Conservation (phyloP, 129 eudicot genomes). For the Dittrichia graveolens region DNA sequence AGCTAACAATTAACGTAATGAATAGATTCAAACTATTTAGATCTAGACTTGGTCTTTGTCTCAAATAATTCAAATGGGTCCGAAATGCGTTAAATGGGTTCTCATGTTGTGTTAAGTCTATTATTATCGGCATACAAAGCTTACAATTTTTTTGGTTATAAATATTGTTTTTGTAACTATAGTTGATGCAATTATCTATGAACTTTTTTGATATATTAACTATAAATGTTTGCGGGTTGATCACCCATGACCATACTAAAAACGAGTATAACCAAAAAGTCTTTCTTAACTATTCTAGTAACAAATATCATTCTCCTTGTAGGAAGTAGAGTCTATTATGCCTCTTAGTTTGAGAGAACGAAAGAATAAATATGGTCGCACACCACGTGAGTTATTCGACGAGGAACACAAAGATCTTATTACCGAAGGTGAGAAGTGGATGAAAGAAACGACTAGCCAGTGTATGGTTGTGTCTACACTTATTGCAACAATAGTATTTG, state of each 20-base stretch:
- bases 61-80: neutral
- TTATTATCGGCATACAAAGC: no score
- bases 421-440: slow-evolving; percentile 28
- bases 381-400: slow-evolving; percentile 23
- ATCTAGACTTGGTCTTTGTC: neutral
- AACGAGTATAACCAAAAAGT: no score
- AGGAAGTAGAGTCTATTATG: slow-evolving; percentile 16
- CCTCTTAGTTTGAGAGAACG: neutral
- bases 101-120: no score
- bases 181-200: no score
- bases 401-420: slow-evolving; percentile 27
- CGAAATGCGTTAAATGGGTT: no score
- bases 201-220: no score
- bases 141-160: no score
- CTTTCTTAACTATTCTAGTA: no score
- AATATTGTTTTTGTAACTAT: no score
- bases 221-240: no score
- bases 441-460: slow-evolving; percentile 4
- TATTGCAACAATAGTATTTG: slow-evolving; percentile 26
- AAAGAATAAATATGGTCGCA: slow-evolving; percentile 10
- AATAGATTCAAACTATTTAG: neutral
- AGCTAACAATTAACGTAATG: neutral
- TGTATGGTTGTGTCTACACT: slow-evolving; percentile 14
- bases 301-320: neutral
- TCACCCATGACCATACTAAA: no score